Percentiles rank a stretch among this genome's conserved stretches.
phyloP scores from a whole-genome alignment of 352 stramenopile genomes.

The Pythium oligandrum region DNA sequence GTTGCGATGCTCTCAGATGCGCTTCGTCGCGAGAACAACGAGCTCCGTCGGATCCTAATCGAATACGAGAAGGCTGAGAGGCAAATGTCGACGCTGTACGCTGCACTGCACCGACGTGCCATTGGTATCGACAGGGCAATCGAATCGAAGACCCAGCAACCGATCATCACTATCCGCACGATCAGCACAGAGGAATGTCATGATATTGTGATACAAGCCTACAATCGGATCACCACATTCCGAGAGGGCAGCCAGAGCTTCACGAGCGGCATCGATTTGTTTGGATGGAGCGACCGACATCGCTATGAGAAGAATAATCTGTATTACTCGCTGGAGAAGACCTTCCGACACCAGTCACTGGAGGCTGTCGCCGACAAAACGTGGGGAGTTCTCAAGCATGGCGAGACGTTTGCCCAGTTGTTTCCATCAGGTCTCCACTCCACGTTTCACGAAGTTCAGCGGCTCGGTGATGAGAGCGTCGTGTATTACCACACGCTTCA shows the following conservation, averaged over 20 bases:
- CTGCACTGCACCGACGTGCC: no score
- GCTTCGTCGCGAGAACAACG: no score
- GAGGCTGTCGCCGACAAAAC: constrained; percentile 36
- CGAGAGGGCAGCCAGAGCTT: constrained; percentile 40
- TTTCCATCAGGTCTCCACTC: constrained; percentile 47
- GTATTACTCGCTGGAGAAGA: constrained; percentile 66
- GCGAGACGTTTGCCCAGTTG: constrained; percentile 39
- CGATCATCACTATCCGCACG: constrained; percentile 33
- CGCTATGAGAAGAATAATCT: constrained; percentile 46
- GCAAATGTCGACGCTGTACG: no score
- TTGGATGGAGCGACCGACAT: constrained; percentile 66
- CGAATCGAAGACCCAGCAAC: no score
- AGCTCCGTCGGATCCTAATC: no score
- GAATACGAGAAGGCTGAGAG: no score
- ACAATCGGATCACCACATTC: constrained; percentile 46
- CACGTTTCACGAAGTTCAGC: constrained; percentile 62
- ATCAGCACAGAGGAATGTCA: constrained; percentile 38
- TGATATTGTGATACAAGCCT: constrained; percentile 38
- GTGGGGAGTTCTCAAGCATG: constrained; percentile 48
- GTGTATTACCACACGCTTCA: constrained; percentile 74
- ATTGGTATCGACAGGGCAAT: no score
- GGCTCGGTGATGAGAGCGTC: constrained; percentile 46
- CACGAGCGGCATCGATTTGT: constrained; percentile 49
- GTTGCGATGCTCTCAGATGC: no score
- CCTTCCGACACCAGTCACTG: constrained; percentile 27